A percentile compares a stretch with the other conserved stretches of the same genome.
Conservation (phyloP, 148 eudicot species). For the Persicaria tinctoria region DNA sequence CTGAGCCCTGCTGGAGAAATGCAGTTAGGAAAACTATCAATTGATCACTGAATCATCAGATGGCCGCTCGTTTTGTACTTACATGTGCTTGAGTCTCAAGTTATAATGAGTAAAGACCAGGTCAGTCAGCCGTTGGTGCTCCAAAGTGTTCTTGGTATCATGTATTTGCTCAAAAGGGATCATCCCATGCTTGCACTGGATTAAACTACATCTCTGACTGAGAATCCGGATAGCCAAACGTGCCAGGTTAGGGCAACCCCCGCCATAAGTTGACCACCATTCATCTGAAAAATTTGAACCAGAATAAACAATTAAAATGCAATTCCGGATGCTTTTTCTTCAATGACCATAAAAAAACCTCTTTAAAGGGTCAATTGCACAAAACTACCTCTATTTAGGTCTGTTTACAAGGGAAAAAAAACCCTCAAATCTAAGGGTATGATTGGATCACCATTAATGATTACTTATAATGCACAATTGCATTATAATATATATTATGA, state of each 20-base stretch:
- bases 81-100: conserved; percentile 63
- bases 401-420: not conserved
- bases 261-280: conserved; percentile 98
- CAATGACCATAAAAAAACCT: not conserved
- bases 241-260: conserved; percentile 77
- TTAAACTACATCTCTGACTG: conserved; percentile 81
- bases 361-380: not conserved
- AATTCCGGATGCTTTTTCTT: not conserved
- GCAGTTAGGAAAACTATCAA: not conserved
- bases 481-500: too few relatives aligned
- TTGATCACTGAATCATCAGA: not conserved
- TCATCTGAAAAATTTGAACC: conserved; percentile 37
- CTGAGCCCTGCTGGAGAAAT: conserved; percentile 31
- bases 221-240: conserved; percentile 78
- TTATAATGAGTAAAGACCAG: conserved; percentile 77
- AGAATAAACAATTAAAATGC: not conserved
- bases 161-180: conserved; percentile 53
- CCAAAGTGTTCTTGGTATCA: conserved; percentile 53
- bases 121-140: conserved; percentile 72
- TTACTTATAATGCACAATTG: too few relatives aligned
- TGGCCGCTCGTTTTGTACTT: conserved; percentile 18
- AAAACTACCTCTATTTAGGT: not conserved
- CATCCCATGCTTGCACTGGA: conserved; percentile 34
- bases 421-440: not conserved
- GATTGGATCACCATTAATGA: too few relatives aligned